Base-by-base conservation (phyloP, 2,329 filamentous ascomycete genomes). In the Nothopassalora personata region DNA sequence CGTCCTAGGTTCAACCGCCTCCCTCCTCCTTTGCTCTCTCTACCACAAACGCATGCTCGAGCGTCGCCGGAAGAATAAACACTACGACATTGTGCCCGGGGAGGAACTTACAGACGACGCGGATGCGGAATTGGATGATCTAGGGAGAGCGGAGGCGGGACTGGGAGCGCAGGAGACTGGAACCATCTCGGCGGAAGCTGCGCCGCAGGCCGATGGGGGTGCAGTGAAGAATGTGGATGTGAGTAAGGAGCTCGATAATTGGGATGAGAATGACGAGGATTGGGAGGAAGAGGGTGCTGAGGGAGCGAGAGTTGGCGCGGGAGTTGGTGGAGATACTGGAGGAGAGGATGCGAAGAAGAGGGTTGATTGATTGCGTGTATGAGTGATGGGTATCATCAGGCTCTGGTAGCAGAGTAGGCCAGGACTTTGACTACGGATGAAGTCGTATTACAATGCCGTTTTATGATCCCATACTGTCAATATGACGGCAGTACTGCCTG, bases 41-140 rank as follows among this genome's bases (percentile, higher is more conserved):
- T 99, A 99, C 73, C 94, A 99, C 76, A 88, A 89, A 71, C 87
- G 94, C 60, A 97, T 97, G 91, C 79, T 97, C 43, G 93, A 97
- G 74, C 83, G 94, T 62, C 90, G 89, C 72, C 83, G 92, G 60
- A 80, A 85, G 69, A 85, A 84, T 57, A 89, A 89, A 70, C 83
- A 84, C 54, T 95, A 95, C 70, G 81, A 83, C 55, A 81, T 83
- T 6, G 82, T 95, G 5, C 83, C 88, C 0, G 85, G 84, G 30
- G 82, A 81, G 19, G 82, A 81, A 31, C 73, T 74, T 5, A 78
- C 76, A 23, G 74, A 73, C 18, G 51, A 52, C 4, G 65, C 70
- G 45, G 75, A 68, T 0, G 75, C 73, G 3, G 81, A 77, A 9
- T 74, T 73, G 46, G 76, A 68, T 1, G 75, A 73, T 2, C 81